These are phyloP conservation scores for Heterococcus sp. DNA, from an alignment of 108 stramenopile genomes.

Conservation along the genomic window DNA sequence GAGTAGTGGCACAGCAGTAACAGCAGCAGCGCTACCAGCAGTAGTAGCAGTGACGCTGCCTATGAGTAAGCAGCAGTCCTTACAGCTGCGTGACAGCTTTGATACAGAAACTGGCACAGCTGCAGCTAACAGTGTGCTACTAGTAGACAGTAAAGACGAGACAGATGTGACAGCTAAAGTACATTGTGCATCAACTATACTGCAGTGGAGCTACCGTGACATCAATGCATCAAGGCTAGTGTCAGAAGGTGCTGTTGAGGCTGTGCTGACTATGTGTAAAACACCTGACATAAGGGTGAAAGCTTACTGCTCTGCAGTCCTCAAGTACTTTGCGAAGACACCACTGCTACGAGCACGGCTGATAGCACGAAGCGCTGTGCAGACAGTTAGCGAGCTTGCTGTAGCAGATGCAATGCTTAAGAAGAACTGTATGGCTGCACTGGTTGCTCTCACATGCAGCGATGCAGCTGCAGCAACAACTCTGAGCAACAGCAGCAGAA, in stretches of 20 bases:
- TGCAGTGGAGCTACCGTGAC: conserved; percentile 43
- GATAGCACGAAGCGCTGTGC: conserved; percentile 31
- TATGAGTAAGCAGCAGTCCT: background rate
- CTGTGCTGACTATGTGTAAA: conserved; percentile 48
- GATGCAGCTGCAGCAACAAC: too few species aligned
- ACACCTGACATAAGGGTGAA: conserved; percentile 37
- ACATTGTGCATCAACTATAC: conserved; percentile 44
- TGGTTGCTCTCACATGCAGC: conserved; percentile 56
- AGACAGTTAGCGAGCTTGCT: conserved; percentile 42
- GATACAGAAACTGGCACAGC: background rate
- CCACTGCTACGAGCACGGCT: conserved; percentile 22
- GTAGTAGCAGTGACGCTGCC: too few species aligned
- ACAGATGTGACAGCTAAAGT: conserved; percentile 47
- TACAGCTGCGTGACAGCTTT: background rate
- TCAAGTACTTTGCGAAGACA: conserved; percentile 34
- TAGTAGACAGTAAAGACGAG: conserved; percentile 15
- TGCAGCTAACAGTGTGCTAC: background rate
- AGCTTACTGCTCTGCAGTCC: conserved; percentile 54
- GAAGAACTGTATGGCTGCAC: conserved; percentile 50
- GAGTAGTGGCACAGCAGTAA: too few species aligned
- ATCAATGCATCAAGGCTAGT: conserved; percentile 55
- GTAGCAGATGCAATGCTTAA: conserved; percentile 24
- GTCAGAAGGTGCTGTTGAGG: conserved; percentile 58
- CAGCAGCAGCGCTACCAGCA: too few species aligned
- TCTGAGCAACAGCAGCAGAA: too few species aligned